These are phyloP conservation scores for Amorphotheca resinae DNA, from an alignment of 495 filamentous ascomycete species.

Conservation along the genomic window DNA sequence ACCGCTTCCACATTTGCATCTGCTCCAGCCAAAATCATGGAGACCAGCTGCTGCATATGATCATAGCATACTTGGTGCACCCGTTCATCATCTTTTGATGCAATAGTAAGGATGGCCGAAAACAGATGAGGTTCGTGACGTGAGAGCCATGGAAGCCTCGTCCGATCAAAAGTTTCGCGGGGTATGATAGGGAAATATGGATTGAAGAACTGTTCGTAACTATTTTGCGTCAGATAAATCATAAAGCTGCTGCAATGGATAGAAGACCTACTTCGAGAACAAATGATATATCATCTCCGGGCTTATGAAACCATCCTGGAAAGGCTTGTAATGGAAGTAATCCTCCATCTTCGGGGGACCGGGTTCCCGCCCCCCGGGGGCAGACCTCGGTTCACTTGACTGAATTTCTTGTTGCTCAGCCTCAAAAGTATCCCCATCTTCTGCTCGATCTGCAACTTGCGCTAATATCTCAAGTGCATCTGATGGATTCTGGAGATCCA, in stretches of 20 bases:
- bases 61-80: constrained; percentile 48
- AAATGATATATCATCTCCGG: constrained; percentile 16
- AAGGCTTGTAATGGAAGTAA: constrained; percentile 16
- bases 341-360: constrained; percentile 12
- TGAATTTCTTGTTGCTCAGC: constrained; percentile 9
- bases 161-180: constrained; percentile 37
- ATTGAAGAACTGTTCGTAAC: constrained; percentile 37
- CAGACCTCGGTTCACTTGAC: constrained; percentile 1
- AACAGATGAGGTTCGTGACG: constrained; percentile 45
- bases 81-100: constrained; percentile 46
- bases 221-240: too few relatives aligned
- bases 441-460: constrained; percentile 30
- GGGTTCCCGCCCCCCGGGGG: not conserved
- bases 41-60: constrained; percentile 51
- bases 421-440: constrained; percentile 13
- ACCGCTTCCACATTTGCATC: constrained; percentile 51
- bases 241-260: not conserved
- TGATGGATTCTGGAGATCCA: constrained; percentile 32
- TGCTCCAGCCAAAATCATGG: constrained; percentile 44
- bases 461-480: constrained; percentile 36
- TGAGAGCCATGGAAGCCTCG: constrained; percentile 33
- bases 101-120: constrained; percentile 49
- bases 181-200: constrained; percentile 51
- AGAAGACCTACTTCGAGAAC: constrained; percentile 11
- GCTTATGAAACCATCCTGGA: constrained; percentile 15